phyloP scores from a whole-genome alignment of 129 eudicot genomes.

The Scalesia atractyloides region DNA sequence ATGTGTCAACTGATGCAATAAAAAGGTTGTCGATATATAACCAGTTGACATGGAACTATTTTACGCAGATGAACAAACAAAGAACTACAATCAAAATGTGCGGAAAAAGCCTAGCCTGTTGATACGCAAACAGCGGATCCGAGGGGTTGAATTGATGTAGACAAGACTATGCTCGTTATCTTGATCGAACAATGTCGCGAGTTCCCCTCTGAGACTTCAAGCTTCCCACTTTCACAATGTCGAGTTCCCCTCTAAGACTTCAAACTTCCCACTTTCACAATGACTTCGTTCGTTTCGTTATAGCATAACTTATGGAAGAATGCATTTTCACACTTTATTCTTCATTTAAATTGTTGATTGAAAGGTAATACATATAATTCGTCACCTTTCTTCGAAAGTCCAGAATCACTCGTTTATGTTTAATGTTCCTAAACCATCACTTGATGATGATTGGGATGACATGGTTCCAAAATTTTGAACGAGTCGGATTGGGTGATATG shows the following conservation, averaged over 20 bases:
- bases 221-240: neutral
- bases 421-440: too few relatives aligned
- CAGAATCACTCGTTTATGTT: too few relatives aligned
- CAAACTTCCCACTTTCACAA: constrained; percentile 16
- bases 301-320: neutral
- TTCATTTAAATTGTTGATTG: neutral
- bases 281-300: neutral
- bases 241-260: constrained; percentile 36
- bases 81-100: neutral
- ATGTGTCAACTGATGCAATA: too few relatives aligned
- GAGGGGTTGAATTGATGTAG: neutral
- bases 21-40: neutral
- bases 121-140: neutral
- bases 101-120: neutral
- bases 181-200: constrained; percentile 12
- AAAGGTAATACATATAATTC: neutral
- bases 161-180: neutral
- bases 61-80: constrained; percentile 6
- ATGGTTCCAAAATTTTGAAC: too few relatives aligned
- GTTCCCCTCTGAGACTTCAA: constrained; percentile 37
- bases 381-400: neutral
- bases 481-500: too few relatives aligned
- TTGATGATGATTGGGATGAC: too few relatives aligned
- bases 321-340: neutral
- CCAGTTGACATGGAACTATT: neutral